Conservation (phyloP, 176 grass and related monocot species). For the Stipa capillata region DNA sequence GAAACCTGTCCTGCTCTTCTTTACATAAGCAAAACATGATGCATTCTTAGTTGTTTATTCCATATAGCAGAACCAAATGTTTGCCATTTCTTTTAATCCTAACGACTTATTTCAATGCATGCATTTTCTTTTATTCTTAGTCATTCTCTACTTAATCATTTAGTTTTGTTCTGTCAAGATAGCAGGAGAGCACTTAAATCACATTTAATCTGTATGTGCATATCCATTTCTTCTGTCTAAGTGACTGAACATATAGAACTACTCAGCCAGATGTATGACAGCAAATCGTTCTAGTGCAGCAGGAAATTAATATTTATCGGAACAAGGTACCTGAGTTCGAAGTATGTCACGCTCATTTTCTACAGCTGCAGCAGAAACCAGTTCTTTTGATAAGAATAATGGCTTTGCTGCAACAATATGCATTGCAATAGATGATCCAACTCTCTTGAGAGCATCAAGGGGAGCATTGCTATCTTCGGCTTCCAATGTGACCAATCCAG, state of each 20-base stretch:
- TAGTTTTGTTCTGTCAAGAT: neutral
- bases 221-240: neutral
- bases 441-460: slow-evolving; percentile 53
- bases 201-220: neutral
- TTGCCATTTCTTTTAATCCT: neutral
- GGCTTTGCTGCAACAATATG: slow-evolving; percentile 88
- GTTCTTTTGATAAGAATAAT: slow-evolving; percentile 88
- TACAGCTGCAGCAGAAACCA: slow-evolving; percentile 66
- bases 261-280: neutral
- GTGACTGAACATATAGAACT: neutral
- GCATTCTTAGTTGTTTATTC: neutral
- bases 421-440: slow-evolving; percentile 82
- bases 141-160: neutral
- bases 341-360: slow-evolving; percentile 83
- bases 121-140: neutral
- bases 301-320: neutral
- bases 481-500: slow-evolving; percentile 81
- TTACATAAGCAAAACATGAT: neutral
- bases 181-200: neutral
- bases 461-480: slow-evolving; percentile 60
- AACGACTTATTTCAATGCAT: neutral
- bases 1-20: neutral
- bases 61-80: neutral
- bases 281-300: neutral
- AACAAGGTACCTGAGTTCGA: slow-evolving; percentile 54